Percentiles rank a stretch among this genome's conserved stretches.
Evolutionary conservation across 75 land plant genomes (phyloP).

Genomic region (Pinus taeda): DNA sequence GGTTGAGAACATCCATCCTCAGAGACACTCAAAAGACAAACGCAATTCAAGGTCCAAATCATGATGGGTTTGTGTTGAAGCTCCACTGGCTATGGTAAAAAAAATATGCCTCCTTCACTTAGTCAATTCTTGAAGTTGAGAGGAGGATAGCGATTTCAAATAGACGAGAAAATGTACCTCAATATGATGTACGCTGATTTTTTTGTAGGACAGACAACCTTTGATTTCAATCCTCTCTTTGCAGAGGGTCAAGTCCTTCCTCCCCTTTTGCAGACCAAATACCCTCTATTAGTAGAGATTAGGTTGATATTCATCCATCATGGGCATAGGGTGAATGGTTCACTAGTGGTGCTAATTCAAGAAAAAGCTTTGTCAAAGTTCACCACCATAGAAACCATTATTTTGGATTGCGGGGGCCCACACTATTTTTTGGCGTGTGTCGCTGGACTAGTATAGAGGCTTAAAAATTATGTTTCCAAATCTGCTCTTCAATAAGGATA

Average conservation of each 20-base stretch:
- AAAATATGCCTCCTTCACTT: constrained; percentile 26
- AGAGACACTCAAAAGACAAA: constrained; percentile 9
- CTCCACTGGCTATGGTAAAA: constrained; percentile 9
- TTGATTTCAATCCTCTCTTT: constrained; percentile 34
- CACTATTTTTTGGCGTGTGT: constrained; percentile 4
- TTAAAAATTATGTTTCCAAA: not conserved
- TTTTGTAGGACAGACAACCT: not conserved
- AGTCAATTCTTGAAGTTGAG: constrained; percentile 51
- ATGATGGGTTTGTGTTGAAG: constrained; percentile 39
- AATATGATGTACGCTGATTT: constrained; percentile 13
- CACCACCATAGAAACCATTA: not conserved
- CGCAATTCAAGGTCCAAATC: constrained; percentile 22
- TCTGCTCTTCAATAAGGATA: not conserved
- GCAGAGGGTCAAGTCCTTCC: constrained; percentile 25
- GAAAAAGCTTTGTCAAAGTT: not conserved
- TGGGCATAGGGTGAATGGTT: constrained; percentile 3
- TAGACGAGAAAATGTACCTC: constrained; percentile 5
- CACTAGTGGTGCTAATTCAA: not conserved
- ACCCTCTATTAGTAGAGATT: not conserved
- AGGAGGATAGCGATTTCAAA: constrained; percentile 21
- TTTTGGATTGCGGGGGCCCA: constrained; percentile 3
- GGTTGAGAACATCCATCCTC: constrained; percentile 12
- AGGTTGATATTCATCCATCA: not conserved
- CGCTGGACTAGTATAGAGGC: constrained; percentile 4
- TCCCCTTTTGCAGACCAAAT: constrained; percentile 11